phyloP scores from a whole-genome alignment of 208 protist genomes.

The Tetramitus jugosus region DNA sequence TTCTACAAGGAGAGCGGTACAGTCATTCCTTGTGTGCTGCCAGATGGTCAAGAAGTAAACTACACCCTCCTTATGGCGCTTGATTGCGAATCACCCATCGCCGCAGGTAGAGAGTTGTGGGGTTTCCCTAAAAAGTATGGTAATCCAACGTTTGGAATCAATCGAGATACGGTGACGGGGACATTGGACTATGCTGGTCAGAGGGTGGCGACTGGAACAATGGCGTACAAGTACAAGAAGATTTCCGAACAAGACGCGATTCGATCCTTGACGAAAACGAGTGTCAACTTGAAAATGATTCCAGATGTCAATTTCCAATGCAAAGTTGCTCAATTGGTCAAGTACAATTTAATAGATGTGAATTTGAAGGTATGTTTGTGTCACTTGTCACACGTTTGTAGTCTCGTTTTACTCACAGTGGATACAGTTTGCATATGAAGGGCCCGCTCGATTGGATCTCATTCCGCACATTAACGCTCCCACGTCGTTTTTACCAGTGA shows the following conservation, averaged over 20 bases:
- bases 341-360: no score
- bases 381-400: no score
- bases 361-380: no score
- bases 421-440: background rate
- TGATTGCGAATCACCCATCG: background rate
- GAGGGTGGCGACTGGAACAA: background rate
- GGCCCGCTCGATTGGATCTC: background rate
- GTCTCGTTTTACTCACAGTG: background rate
- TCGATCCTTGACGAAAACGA: no score
- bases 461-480: background rate
- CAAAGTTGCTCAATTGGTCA: no score
- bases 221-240: background rate
- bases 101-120: constrained; percentile 1
- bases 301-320: no score
- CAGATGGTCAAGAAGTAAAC: background rate
- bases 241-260: background rate
- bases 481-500: background rate
- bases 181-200: background rate
- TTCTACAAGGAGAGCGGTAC: no score
- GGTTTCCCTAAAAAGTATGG: constrained; percentile 15
- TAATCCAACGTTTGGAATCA: background rate
- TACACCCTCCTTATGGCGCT: background rate
- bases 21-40: background rate
- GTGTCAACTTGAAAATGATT: no score
- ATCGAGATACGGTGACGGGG: background rate